phyloP scores from a whole-genome alignment of 2,329 filamentous ascomycete genomes.

The Metarhizium brunneum region DNA sequence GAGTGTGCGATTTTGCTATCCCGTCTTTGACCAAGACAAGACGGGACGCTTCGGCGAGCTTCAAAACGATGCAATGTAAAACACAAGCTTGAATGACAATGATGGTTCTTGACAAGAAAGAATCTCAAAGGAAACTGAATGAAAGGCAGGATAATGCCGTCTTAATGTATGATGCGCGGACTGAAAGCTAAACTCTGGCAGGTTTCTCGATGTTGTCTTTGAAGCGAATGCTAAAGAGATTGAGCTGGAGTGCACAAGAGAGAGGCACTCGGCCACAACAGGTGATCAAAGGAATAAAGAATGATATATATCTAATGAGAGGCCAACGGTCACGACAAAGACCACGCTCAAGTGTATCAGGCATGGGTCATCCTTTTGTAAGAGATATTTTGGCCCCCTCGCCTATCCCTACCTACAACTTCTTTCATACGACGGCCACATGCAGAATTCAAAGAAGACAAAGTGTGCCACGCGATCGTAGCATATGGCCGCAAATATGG shows the following conservation, averaged over 20 bases:
- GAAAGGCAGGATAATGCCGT: background rate
- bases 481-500: constrained; percentile 7
- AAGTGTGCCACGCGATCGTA: constrained; percentile 6
- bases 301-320: constrained; percentile 2
- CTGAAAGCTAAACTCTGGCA: background rate
- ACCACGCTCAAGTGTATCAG: background rate
- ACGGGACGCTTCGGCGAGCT: constrained; percentile 1
- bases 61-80: background rate
- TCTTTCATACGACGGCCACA: constrained; percentile 2
- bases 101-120: background rate
- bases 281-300: constrained; percentile 2
- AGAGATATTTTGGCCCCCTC: background rate
- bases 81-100: background rate
- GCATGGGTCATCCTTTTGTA: constrained; percentile 6
- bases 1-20: background rate
- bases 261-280: constrained; percentile 3
- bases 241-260: background rate
- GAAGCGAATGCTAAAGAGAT: background rate
- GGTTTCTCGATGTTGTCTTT: background rate
- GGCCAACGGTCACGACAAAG: constrained; percentile 5
- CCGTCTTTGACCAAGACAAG: constrained; percentile 3
- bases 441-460: constrained; percentile 3
- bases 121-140: background rate
- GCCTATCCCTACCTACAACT: background rate
- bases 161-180: constrained; percentile 1